A percentile compares a stretch with the other conserved stretches of the same genome.
These are phyloP conservation scores for Tylopilus plumbeoviolaceoides DNA, from an alignment of 768 basidiomycete genomes.

Conservation along the genomic window DNA sequence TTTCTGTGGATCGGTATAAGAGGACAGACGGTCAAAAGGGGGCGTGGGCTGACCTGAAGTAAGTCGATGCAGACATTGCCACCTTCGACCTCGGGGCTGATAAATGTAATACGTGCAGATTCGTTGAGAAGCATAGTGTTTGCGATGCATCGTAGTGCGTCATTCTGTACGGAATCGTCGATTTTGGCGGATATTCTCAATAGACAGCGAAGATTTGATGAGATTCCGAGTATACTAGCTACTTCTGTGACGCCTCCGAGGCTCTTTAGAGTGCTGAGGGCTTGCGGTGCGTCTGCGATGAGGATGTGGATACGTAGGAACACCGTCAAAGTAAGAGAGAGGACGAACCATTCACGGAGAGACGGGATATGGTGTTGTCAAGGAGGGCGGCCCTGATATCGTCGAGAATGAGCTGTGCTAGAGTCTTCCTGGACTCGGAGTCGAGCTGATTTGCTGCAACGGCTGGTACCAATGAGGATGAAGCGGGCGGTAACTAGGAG, in stretches of 20 bases:
- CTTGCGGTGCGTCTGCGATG: conserved; percentile 57
- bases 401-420: conserved; percentile 54
- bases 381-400: conserved; percentile 46
- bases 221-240: conserved; percentile 54
- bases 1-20: conserved; percentile 43
- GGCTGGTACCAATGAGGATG: conserved; percentile 14
- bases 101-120: conserved; percentile 51
- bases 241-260: conserved; percentile 69
- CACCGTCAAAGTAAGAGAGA: neutral
- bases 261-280: conserved; percentile 68
- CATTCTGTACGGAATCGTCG: conserved; percentile 56
- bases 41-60: conserved; percentile 46
- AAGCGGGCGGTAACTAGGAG: conserved; percentile 4
- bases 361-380: conserved; percentile 41
- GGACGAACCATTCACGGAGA: conserved; percentile 53
- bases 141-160: conserved; percentile 73
- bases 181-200: conserved; percentile 47
- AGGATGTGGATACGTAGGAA: neutral
- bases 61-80: conserved; percentile 52
- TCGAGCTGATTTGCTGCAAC: conserved; percentile 27
- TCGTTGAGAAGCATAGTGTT: conserved; percentile 75
- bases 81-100: conserved; percentile 58
- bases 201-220: conserved; percentile 54
- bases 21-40: conserved; percentile 12
- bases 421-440: conserved; percentile 43